A percentile compares a stretch with the other conserved stretches of the same genome.
phyloP scores from a whole-genome alignment of 2,329 filamentous ascomycete species.

The Aspergillus ustus region DNA sequence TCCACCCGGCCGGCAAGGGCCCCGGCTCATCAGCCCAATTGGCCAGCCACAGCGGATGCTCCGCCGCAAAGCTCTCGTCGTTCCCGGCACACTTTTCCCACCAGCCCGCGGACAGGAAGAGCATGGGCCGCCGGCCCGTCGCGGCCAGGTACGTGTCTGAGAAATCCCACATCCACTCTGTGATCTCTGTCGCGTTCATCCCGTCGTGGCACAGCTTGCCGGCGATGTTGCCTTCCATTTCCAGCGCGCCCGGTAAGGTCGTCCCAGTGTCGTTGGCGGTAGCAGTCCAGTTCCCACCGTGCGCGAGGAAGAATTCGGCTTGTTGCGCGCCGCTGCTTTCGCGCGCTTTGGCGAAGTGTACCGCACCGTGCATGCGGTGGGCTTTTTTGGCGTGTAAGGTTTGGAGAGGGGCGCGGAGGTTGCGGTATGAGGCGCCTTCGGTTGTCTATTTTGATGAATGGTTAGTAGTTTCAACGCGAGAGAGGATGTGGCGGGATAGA shows the following conservation, averaged over 20 bases:
- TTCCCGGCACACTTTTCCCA: constrained; percentile 17
- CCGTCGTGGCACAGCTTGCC: constrained; percentile 19
- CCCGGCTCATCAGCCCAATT: constrained; percentile 21
- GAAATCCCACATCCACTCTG: constrained; percentile 20
- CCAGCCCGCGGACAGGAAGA: constrained; percentile 18
- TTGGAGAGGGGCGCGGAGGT: constrained; percentile 8
- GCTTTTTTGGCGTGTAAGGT: neutral
- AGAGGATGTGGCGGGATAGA: neutral
- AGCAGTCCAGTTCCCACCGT: constrained; percentile 20
- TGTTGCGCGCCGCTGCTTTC: constrained; percentile 18
- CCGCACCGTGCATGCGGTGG: constrained; percentile 8
- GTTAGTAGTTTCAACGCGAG: neutral
- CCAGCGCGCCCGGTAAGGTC: constrained; percentile 17
- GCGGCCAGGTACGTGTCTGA: constrained; percentile 5
- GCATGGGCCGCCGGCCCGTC: constrained; percentile 8
- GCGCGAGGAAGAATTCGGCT: constrained; percentile 14
- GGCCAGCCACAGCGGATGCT: constrained; percentile 18
- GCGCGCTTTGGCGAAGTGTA: constrained; percentile 16
- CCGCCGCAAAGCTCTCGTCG: constrained; percentile 10
- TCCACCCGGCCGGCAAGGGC: constrained; percentile 14
- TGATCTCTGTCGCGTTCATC: constrained; percentile 15
- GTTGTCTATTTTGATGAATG: constrained; percentile 2
- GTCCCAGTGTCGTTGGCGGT: no score
- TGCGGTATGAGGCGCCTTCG: neutral
- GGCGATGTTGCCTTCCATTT: constrained; percentile 20